Percentiles rank a stretch among this genome's conserved stretches.
Conservation (phyloP, 208 protist genomes). For the Trypanosomatidae sp. region DNA sequence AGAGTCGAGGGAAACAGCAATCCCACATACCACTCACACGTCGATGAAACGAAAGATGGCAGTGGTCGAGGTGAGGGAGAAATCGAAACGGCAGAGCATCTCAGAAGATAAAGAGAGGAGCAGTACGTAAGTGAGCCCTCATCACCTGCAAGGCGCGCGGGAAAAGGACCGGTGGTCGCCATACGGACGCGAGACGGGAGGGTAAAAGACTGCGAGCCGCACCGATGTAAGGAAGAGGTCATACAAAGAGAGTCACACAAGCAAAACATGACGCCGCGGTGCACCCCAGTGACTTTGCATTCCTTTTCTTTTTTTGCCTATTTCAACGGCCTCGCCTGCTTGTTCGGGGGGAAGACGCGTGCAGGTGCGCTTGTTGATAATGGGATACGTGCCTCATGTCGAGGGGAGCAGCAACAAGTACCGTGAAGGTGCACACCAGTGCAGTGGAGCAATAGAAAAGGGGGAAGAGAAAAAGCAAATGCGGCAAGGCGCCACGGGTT, state of each 20-base stretch:
- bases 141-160: not conserved
- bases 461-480: conserved; percentile 11
- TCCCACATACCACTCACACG: not conserved
- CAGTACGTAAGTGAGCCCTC: not conserved
- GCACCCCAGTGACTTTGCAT: not conserved
- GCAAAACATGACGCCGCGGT: not conserved
- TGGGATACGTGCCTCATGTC: not conserved
- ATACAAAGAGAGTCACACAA: not conserved
- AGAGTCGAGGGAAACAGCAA: not conserved
- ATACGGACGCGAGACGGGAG: not conserved
- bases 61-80: not conserved
- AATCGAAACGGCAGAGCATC: not conserved
- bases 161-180: not conserved
- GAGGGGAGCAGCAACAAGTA: not conserved
- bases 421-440: not conserved
- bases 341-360: not conserved
- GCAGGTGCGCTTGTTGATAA: not conserved
- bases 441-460: not conserved
- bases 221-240: not conserved
- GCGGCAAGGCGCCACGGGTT: not conserved
- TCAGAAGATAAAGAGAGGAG: not conserved
- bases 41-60: not conserved
- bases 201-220: not conserved
- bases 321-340: not conserved
- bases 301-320: no score